Conservation (phyloP, 176 grass and related monocot species). For the Bromus sterilis region DNA sequence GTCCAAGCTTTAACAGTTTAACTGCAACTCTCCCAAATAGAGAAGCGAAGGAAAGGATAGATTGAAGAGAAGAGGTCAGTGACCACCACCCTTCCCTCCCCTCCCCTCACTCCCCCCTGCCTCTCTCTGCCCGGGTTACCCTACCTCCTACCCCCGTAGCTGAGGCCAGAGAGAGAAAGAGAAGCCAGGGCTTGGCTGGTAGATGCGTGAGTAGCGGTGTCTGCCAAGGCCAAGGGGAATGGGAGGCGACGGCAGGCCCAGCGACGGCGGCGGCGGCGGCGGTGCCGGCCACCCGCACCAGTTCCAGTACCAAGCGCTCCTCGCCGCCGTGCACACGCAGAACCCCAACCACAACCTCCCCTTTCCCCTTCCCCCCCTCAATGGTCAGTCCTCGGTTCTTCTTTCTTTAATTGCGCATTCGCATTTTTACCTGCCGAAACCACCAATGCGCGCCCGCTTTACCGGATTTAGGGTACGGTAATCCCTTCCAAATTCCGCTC, state of each 20-base stretch:
- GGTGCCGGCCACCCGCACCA: conserved; percentile 6
- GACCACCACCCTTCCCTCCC: conserved; percentile 8
- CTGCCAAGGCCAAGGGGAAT: conserved; percentile 8
- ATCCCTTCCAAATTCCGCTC: not conserved
- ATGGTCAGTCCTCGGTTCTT: conserved; percentile 14
- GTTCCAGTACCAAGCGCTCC: conserved; percentile 44
- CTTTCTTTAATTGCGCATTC: not conserved
- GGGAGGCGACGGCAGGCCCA: conserved; percentile 15
- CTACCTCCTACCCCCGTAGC: not conserved
- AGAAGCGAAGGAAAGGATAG: not conserved
- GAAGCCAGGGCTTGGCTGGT: conserved; percentile 8
- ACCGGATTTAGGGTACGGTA: not conserved
- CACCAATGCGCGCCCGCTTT: not conserved
- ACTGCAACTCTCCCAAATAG: not conserved
- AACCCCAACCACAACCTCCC: conserved; percentile 16
- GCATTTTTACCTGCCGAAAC: not conserved
- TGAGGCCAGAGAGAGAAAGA: not conserved
- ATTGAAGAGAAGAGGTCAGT: conserved; percentile 5
- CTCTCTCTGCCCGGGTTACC: not conserved
- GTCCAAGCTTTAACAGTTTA: not conserved
- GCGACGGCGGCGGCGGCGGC: not conserved
- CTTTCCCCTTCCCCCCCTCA: conserved; percentile 16
- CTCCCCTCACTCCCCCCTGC: not conserved
- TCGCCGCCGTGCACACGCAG: conserved; percentile 39
- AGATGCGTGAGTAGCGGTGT: conserved; percentile 8